phyloP scores from a whole-genome alignment of 2,329 filamentous ascomycete species.

The Pseudopithomyces maydicus region DNA sequence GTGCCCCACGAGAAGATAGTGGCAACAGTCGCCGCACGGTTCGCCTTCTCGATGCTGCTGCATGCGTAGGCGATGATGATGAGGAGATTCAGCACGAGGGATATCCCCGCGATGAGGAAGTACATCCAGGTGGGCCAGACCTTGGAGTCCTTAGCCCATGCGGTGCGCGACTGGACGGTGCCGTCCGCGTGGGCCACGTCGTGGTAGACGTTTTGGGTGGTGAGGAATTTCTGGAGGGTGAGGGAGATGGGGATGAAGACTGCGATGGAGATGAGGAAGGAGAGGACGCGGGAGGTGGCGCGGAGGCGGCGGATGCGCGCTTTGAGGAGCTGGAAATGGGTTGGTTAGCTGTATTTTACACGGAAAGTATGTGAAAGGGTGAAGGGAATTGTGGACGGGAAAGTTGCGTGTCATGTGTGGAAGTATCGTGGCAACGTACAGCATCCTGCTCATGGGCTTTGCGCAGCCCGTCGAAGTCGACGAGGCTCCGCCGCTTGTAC shows the following conservation, averaged over 20 bases:
- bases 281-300: slow-evolving; percentile 41
- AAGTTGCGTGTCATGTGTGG: background rate
- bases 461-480: slow-evolving; percentile 24
- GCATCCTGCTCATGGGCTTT: slow-evolving; percentile 22
- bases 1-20: slow-evolving; percentile 36
- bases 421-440: slow-evolving; percentile 14
- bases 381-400: too few species aligned
- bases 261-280: slow-evolving; percentile 39
- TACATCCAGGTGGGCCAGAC: slow-evolving; percentile 50
- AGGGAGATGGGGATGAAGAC: slow-evolving; percentile 43
- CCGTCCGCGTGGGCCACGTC: slow-evolving; percentile 19
- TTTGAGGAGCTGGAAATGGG: slow-evolving; percentile 43
- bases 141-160: slow-evolving; percentile 45
- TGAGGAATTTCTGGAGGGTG: slow-evolving; percentile 46
- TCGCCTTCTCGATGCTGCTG: slow-evolving; percentile 41
- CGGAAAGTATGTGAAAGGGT: too few species aligned
- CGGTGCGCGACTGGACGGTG: slow-evolving; percentile 36
- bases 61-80: slow-evolving; percentile 42
- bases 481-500: slow-evolving; percentile 12
- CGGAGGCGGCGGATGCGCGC: slow-evolving; percentile 44
- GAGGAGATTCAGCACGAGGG: slow-evolving; percentile 39
- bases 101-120: slow-evolving; percentile 37
- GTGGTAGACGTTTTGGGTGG: slow-evolving; percentile 37
- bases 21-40: slow-evolving; percentile 32
- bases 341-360: too few species aligned